Evolutionary conservation across 306 rosid species (phyloP).

Genomic region (Dalbergia cochinchinensis): DNA sequence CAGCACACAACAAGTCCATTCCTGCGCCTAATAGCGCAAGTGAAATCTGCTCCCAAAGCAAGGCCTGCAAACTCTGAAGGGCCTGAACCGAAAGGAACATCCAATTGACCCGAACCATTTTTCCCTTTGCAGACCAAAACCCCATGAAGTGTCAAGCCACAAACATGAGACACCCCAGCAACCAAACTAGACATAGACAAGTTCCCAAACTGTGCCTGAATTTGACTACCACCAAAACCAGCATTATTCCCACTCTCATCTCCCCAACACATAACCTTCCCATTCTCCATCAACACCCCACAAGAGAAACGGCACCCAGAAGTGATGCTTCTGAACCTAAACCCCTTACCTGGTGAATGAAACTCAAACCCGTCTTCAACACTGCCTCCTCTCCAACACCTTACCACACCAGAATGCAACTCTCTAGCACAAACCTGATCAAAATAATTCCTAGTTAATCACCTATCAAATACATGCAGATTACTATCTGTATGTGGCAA

Average conservation of each 20-base stretch:
- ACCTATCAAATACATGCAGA: background rate
- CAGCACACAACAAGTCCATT: slow-evolving; percentile 53
- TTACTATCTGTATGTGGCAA: background rate
- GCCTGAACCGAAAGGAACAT: slow-evolving; percentile 37
- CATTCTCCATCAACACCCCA: slow-evolving; percentile 46
- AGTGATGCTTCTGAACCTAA: slow-evolving; percentile 44
- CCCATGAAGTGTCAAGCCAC: slow-evolving; percentile 55
- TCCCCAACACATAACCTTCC: slow-evolving; percentile 56
- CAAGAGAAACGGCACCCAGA: slow-evolving; percentile 56
- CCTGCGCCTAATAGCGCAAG: slow-evolving; percentile 48
- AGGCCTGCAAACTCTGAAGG: slow-evolving; percentile 47
- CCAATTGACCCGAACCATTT: slow-evolving; percentile 49
- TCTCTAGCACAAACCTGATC: slow-evolving; percentile 59
- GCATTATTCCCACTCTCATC: background rate
- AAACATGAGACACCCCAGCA: slow-evolving; percentile 60
- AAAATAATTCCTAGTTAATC: background rate
- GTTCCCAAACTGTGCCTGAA: slow-evolving; percentile 50
- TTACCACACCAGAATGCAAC: slow-evolving; percentile 48
- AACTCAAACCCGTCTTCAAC: slow-evolving; percentile 25
- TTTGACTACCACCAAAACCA: background rate
- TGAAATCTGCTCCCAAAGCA: slow-evolving; percentile 53
- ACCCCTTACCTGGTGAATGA: slow-evolving; percentile 36
- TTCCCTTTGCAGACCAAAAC: slow-evolving; percentile 52
- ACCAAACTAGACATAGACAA: slow-evolving; percentile 49
- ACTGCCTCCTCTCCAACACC: slow-evolving; percentile 59